Percentiles rank a stretch among this genome's conserved stretches.
Conservation (phyloP, 192 early-diverging fungal species). For the Oehlia diaphana region DNA sequence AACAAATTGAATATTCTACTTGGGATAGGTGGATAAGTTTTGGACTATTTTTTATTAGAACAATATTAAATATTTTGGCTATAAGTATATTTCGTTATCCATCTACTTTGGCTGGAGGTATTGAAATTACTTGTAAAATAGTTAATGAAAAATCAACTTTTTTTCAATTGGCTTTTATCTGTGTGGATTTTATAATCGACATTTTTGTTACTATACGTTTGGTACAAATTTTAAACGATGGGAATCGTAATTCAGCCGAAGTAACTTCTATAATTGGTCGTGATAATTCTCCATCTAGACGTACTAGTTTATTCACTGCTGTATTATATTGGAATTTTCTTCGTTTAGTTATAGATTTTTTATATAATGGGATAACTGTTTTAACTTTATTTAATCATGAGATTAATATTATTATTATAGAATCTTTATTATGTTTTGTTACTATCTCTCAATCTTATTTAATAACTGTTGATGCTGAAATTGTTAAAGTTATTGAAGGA, state of each 20-base stretch:
- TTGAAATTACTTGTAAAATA: too few species aligned
- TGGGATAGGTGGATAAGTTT: constrained; percentile 20
- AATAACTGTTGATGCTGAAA: constrained; percentile 25
- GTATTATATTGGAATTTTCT: constrained; percentile 27
- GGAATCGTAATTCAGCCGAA: constrained; percentile 2
- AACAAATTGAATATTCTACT: constrained; percentile 22
- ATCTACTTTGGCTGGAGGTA: too few species aligned
- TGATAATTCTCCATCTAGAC: background rate
- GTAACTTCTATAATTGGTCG: background rate
- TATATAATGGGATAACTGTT: background rate
- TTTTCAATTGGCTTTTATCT: background rate
- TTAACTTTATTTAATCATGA: background rate
- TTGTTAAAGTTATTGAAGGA: constrained; percentile 23
- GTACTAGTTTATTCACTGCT: constrained; percentile 15
- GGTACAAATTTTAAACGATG: constrained; percentile 17
- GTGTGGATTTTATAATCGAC: constrained; percentile 20
- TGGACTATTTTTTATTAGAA: background rate
- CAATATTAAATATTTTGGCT: constrained; percentile 3
- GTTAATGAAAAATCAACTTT: too few species aligned
- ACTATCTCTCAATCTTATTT: constrained; percentile 19
- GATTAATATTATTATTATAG: background rate
- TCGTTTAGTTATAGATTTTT: constrained; percentile 2
- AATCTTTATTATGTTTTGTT: constrained; percentile 3
- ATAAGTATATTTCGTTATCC: background rate
- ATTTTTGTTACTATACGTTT: constrained; percentile 7